phyloP scores from a whole-genome alignment of 176 grass and related monocot species.

The Areca catechu region DNA sequence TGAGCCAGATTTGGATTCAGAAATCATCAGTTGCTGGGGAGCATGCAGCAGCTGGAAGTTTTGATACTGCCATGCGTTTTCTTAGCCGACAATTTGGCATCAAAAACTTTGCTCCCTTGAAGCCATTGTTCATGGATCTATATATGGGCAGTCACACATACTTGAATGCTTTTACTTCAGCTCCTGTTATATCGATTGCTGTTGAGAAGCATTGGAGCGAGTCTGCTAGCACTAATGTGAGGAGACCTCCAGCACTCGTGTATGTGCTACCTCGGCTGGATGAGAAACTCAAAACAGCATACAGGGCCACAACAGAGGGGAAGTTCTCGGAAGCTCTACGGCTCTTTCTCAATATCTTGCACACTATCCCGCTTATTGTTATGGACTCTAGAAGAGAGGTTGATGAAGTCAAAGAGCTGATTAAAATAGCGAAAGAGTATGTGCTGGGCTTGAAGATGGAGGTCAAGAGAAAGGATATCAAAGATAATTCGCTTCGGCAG shows the following conservation, averaged over 20 bases:
- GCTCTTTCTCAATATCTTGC: constrained; percentile 73
- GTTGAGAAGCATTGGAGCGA: constrained; percentile 93
- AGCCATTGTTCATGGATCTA: constrained; percentile 70
- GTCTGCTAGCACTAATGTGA: constrained; percentile 75
- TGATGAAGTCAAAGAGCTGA: constrained; percentile 93
- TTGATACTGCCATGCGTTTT: constrained; percentile 81
- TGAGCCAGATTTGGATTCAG: constrained; percentile 89
- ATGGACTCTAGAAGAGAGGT: constrained; percentile 80
- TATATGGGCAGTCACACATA: constrained; percentile 76
- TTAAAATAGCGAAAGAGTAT: constrained; percentile 83
- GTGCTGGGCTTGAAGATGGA: constrained; percentile 85
- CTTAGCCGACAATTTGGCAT: constrained; percentile 85
- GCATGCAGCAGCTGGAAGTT: constrained; percentile 83
- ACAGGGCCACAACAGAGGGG: constrained; percentile 72
- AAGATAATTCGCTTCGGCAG: constrained; percentile 34
- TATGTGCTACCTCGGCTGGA: constrained; percentile 82
- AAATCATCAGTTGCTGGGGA: constrained; percentile 95
- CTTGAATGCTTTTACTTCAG: constrained; percentile 46
- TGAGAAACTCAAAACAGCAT: constrained; percentile 78
- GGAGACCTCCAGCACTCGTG: constrained; percentile 66
- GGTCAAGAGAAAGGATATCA: constrained; percentile 74
- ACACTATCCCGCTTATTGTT: constrained; percentile 67
- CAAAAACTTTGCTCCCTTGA: constrained; percentile 83
- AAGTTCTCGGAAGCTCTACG: constrained; percentile 79
- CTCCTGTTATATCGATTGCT: constrained; percentile 53